Percentiles rank a stretch among this genome's conserved stretches.
phyloP scores from a whole-genome alignment of 306 rosid species.

The Quercus cerris region DNA sequence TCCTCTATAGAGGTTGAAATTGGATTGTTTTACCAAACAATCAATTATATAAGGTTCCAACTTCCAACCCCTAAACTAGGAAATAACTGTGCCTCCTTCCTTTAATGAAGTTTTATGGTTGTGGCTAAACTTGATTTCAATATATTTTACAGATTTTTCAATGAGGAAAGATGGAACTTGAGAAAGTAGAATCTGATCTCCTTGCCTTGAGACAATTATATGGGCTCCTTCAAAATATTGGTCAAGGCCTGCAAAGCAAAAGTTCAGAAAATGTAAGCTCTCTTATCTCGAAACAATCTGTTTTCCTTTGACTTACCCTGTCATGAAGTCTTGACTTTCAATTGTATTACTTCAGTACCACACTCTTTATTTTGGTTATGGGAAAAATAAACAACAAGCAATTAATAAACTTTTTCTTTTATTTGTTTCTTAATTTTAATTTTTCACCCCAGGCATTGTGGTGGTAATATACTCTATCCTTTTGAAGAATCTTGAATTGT shows the following conservation, averaged over 20 bases:
- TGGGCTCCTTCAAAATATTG: constrained; percentile 37
- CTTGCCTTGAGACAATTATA: constrained; percentile 47
- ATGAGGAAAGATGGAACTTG: constrained; percentile 34
- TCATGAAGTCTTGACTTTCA: neutral
- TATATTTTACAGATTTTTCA: neutral
- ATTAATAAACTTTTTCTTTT: too few relatives aligned
- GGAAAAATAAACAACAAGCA: too few relatives aligned
- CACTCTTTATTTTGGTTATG: too few relatives aligned
- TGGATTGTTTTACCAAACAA: neutral
- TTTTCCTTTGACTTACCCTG: neutral
- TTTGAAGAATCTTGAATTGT: too few relatives aligned
- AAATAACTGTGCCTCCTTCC: too few relatives aligned
- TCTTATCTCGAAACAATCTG: neutral
- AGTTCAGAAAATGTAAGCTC: constrained; percentile 29
- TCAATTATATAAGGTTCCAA: too few relatives aligned
- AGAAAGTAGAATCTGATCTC: constrained; percentile 39
- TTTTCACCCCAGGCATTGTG: too few relatives aligned
- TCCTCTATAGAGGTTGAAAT: too few relatives aligned
- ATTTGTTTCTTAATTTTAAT: too few relatives aligned
- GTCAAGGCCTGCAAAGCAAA: constrained; percentile 7
- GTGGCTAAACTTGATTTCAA: neutral
- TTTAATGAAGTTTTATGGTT: neutral
- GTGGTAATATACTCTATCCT: too few relatives aligned
- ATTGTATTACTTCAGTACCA: too few relatives aligned
- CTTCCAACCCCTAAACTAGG: too few relatives aligned